Conservation (phyloP, 2,329 filamentous ascomycete species). For the Colletotrichum euphorbiae region DNA sequence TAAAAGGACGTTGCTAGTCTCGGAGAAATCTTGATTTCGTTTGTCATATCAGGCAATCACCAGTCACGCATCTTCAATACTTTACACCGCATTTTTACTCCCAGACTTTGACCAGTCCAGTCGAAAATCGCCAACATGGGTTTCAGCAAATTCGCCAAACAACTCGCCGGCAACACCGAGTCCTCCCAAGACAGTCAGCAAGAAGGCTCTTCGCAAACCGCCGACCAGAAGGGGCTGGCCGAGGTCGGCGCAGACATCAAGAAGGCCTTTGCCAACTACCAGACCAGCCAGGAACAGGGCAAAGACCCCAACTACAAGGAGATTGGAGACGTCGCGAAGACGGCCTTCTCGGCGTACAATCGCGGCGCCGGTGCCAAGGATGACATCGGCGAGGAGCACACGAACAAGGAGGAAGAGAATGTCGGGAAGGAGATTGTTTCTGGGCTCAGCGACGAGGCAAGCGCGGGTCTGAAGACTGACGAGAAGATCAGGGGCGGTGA, state of each 20-base stretch:
- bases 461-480: neutral
- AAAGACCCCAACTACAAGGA: constrained; percentile 36
- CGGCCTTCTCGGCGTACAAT: constrained; percentile 47
- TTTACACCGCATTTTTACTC: neutral
- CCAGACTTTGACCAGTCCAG: neutral
- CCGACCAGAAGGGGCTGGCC: constrained; percentile 26
- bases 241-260: constrained; percentile 35
- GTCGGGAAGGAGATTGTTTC: constrained; percentile 30
- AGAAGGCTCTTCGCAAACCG: neutral
- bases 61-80: neutral
- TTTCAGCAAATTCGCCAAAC: constrained; percentile 44
- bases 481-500: neutral
- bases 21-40: no score
- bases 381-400: constrained; percentile 28
- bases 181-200: constrained; percentile 25
- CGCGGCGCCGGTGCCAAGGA: constrained; percentile 36
- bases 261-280: constrained; percentile 35
- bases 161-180: constrained; percentile 40
- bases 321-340: constrained; percentile 40
- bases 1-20: no score
- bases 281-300: constrained; percentile 32
- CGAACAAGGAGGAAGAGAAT: constrained; percentile 11
- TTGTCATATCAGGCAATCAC: neutral
- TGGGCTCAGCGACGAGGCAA: neutral
- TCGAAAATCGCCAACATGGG: constrained; percentile 41